Conservation (phyloP, 352 stramenopile genomes). For the Globisporangium uncinulatum region DNA sequence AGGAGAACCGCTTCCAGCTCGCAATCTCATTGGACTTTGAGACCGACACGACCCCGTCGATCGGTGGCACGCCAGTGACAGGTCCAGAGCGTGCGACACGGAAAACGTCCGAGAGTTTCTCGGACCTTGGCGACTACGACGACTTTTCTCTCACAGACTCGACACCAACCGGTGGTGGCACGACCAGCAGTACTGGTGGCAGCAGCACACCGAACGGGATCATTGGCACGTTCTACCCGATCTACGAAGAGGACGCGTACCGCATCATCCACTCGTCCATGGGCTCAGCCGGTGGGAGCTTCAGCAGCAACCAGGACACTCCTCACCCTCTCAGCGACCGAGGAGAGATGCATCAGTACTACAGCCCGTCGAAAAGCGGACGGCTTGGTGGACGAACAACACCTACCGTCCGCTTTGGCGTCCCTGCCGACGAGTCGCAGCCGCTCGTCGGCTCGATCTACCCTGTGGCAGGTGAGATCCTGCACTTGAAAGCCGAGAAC, state of each 20-base stretch:
- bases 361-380: constrained; percentile 28
- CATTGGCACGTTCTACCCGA: constrained; percentile 60
- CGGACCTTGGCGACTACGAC: constrained; percentile 81
- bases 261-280: constrained; percentile 52
- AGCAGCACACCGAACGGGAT: constrained; percentile 27
- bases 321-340: constrained; percentile 9
- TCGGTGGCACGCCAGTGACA: constrained; percentile 14
- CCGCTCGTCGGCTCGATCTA: constrained; percentile 64
- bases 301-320: constrained; percentile 17
- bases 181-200: constrained; percentile 22
- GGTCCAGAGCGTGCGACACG: constrained; percentile 43
- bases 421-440: constrained; percentile 54
- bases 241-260: constrained; percentile 74
- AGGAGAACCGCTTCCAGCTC: constrained; percentile 40
- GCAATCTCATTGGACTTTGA: constrained; percentile 65
- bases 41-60: constrained; percentile 35
- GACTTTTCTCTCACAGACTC: constrained; percentile 72
- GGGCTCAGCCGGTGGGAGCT: constrained; percentile 33
- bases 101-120: constrained; percentile 87
- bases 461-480: constrained; percentile 61
- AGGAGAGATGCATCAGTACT: constrained; percentile 11
- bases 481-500: constrained; percentile 68
- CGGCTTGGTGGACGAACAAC: constrained; percentile 46
- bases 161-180: constrained; percentile 25
- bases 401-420: constrained; percentile 46